Evolutionary conservation across 2,329 filamentous ascomycete genomes (phyloP).

Genomic region (Nemania diffusa): DNA sequence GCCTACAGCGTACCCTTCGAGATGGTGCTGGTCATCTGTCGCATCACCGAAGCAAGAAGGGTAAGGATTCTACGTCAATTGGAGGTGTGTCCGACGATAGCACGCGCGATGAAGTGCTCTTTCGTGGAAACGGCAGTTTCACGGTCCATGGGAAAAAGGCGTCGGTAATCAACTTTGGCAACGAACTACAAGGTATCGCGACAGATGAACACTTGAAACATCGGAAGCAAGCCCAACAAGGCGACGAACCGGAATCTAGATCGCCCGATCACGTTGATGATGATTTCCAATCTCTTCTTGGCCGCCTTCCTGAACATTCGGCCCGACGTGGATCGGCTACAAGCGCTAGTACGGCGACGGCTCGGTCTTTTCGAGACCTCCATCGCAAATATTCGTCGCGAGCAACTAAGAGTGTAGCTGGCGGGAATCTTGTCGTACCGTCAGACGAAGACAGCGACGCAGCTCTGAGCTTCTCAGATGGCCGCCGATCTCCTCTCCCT

Average conservation of each 20-base stretch:
- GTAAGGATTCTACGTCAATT: slow-evolving; percentile 76
- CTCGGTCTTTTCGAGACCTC: slow-evolving; percentile 71
- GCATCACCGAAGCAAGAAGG: slow-evolving; percentile 78
- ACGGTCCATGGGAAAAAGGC: slow-evolving; percentile 98
- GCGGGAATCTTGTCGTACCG: slow-evolving; percentile 58
- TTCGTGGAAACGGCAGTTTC: slow-evolving; percentile 86
- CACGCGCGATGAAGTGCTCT: slow-evolving; percentile 72
- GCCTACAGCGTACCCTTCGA: slow-evolving; percentile 87
- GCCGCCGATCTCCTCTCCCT: slow-evolving; percentile 65
- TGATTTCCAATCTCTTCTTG: slow-evolving; percentile 65
- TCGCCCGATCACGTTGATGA: slow-evolving; percentile 56
- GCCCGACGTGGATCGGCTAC: slow-evolving; percentile 70
- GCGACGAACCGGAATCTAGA: slow-evolving; percentile 50
- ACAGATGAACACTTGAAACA: slow-evolving; percentile 77
- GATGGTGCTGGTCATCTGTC: slow-evolving; percentile 76
- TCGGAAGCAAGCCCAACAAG: slow-evolving; percentile 63
- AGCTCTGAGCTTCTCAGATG: slow-evolving; percentile 69
- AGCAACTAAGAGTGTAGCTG: slow-evolving; percentile 55
- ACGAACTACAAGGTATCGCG: slow-evolving; percentile 84
- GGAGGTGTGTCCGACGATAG: slow-evolving; percentile 62
- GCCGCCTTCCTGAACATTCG: slow-evolving; percentile 55
- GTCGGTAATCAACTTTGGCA: slow-evolving; percentile 94
- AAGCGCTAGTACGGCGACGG: slow-evolving; percentile 74
- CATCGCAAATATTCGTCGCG: slow-evolving; percentile 69
- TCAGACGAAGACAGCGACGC: slow-evolving; percentile 70